Evolutionary conservation across 176 grass and related monocot species (phyloP).

Genomic region (Oryza brachyantha): DNA sequence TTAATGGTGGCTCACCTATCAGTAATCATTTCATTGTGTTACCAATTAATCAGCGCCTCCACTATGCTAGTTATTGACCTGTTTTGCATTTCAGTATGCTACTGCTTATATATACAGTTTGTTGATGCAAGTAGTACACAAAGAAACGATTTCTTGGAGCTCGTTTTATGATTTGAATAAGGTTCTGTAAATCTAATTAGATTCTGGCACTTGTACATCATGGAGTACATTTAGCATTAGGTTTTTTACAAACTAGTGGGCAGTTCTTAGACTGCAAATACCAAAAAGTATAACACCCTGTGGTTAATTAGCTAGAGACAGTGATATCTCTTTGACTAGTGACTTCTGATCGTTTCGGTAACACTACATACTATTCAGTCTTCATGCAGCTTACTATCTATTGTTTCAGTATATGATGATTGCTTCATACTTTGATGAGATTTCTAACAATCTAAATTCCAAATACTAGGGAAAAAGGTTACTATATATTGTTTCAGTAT

Average conservation of each 20-base stretch:
- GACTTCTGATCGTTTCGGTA: constrained; percentile 16
- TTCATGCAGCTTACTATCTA: background rate
- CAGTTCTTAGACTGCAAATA: background rate
- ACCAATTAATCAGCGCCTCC: background rate
- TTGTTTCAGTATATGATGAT: background rate
- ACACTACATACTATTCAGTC: background rate
- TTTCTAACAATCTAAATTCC: no score
- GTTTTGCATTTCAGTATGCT: background rate
- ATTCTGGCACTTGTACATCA: constrained; percentile 7
- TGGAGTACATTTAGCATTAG: background rate
- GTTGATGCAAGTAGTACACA: constrained; percentile 1
- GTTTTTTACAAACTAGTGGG: background rate
- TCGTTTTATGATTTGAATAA: background rate
- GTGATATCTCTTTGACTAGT: background rate
- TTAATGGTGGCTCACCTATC: background rate
- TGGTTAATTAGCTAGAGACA: background rate
- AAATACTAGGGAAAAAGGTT: no score
- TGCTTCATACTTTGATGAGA: no score
- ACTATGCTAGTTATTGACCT: constrained; percentile 13
- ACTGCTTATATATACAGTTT: background rate
- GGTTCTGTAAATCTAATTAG: constrained; percentile 3
- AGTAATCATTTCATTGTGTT: background rate
- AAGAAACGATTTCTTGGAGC: background rate
- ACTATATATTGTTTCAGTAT: background rate
- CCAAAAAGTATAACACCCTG: background rate